Evolutionary conservation across 768 basidiomycete species (phyloP), one percentile per base, ranked within the genome.

Genomic region (Podaxis rugospora): DNA sequence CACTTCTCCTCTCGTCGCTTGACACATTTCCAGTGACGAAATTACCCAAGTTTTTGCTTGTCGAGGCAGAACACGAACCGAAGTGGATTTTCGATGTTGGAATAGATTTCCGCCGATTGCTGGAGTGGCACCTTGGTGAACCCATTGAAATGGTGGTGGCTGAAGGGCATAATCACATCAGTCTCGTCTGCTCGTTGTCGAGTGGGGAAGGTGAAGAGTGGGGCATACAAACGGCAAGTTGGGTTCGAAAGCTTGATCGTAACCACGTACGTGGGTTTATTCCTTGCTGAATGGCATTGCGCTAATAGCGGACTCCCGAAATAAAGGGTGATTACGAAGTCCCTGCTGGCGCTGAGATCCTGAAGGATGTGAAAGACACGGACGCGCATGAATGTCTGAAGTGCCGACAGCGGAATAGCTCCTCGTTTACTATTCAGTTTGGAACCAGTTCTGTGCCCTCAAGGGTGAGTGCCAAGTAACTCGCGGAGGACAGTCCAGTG

Each of bases 91-190:
- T 70, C 23, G 67, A 72, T 10, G 72, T 69, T 0, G 72, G 73
- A 42, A 66, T 71, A 0, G 66, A 73, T 11, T 83, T 87, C 66
- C 67, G 67, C 55, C 66, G 71, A 42, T 73, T 69, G 13, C 66
- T 87, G 39, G 69, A 71, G 56, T 74, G 71, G 42, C 75, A 70
- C 52, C 64, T 75, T 6, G 74, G 72, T 3, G 66, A 66, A 58
- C 55, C 67, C 23, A 69, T 78, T 10, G 66, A 66, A 63, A 72
- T 72, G 47, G 65, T 82, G 16, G 66, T 83, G 25, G 80, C 75
- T 0, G 67, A 67, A 61, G 82, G 81, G 0, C 87, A 90, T 63
- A 89, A 89, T 68, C 88, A 89, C 64, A 72, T 89, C 58, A 89
- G 86, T 61, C 65, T 78, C 13, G 77, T 79, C 52, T 78, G 74